These are phyloP conservation scores for Colletotrichum sp. DNA, from an alignment of 2,329 filamentous ascomycete species.

Conservation along the genomic window DNA sequence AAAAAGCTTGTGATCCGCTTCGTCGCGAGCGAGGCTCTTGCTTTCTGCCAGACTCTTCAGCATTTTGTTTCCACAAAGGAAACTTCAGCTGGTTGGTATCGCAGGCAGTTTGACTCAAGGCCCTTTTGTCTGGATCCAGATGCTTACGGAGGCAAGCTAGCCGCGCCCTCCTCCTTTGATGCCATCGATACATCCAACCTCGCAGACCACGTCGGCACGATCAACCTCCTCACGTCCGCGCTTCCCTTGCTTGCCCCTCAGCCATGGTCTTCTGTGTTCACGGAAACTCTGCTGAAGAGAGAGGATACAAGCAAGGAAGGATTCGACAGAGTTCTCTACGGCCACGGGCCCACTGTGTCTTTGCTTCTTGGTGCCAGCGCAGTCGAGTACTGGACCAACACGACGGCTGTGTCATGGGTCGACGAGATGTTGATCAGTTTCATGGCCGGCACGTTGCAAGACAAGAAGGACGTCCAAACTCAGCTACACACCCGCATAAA, in stretches of 20 bases:
- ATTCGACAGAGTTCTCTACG: slow-evolving; percentile 48
- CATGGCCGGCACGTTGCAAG: background rate
- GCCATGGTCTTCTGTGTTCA: slow-evolving; percentile 53
- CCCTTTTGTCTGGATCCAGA: slow-evolving; percentile 44
- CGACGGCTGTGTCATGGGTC: slow-evolving; percentile 42
- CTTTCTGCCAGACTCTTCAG: slow-evolving; percentile 58
- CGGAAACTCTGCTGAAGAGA: slow-evolving; percentile 19
- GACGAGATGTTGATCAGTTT: slow-evolving; percentile 40
- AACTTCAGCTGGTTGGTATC: slow-evolving; percentile 44
- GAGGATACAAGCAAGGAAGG: slow-evolving; percentile 29
- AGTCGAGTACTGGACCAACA: slow-evolving; percentile 56
- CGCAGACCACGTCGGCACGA: slow-evolving; percentile 40
- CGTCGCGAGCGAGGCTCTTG: slow-evolving; percentile 51
- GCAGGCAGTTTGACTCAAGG: slow-evolving; percentile 41
- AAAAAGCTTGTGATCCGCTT: slow-evolving; percentile 45
- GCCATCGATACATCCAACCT: slow-evolving; percentile 60
- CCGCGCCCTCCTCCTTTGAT: slow-evolving; percentile 52
- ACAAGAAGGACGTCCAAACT: background rate
- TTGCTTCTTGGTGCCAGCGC: slow-evolving; percentile 55
- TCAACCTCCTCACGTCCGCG: slow-evolving; percentile 45
- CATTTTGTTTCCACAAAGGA: slow-evolving; percentile 32
- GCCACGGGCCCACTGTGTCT: slow-evolving; percentile 50
- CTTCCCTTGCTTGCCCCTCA: slow-evolving; percentile 49
- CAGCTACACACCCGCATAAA: slow-evolving; percentile 34
- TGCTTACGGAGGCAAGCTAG: slow-evolving; percentile 39